These are phyloP conservation scores for Endocladia muricata DNA, from an alignment of 31 red algal genomes.

Conservation along the genomic window DNA sequence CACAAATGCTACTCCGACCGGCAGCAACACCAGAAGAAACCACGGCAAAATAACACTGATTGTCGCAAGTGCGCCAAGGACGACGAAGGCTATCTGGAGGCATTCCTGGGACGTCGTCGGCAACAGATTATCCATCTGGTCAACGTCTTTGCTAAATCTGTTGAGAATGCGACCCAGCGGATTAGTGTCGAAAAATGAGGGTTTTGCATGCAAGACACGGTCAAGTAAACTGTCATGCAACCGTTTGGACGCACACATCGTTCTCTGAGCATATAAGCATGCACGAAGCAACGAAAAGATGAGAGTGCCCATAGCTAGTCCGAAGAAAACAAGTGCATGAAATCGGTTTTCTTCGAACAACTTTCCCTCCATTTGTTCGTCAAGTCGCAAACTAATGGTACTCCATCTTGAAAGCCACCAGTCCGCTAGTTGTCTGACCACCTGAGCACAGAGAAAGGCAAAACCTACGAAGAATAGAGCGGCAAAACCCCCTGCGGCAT, in stretches of 20 bases:
- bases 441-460: constrained; percentile 40
- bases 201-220: constrained; percentile 54
- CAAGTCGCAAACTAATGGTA: neutral
- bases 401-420: constrained; percentile 68
- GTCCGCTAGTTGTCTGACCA: constrained; percentile 27
- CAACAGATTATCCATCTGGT: constrained; percentile 69
- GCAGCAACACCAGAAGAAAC: constrained; percentile 53
- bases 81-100: constrained; percentile 35
- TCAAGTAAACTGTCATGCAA: constrained; percentile 66
- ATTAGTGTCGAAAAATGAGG: constrained; percentile 82
- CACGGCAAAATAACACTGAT: constrained; percentile 56
- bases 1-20: constrained; percentile 21
- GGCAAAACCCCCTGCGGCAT: constrained; percentile 40
- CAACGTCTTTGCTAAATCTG: constrained; percentile 85
- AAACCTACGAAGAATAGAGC: neutral
- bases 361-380: neutral
- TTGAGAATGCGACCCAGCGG: constrained; percentile 88
- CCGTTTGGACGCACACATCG: constrained; percentile 36
- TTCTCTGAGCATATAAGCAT: constrained; percentile 21
- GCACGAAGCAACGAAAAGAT: constrained; percentile 15
- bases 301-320: constrained; percentile 22
- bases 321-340: constrained; percentile 30
- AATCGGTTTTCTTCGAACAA: constrained; percentile 22
- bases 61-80: constrained; percentile 29
- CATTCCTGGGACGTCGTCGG: constrained; percentile 53